These are phyloP conservation scores for Aureococcus anophagefferens DNA, from an alignment of 108 stramenopile genomes.

Conservation along the genomic window DNA sequence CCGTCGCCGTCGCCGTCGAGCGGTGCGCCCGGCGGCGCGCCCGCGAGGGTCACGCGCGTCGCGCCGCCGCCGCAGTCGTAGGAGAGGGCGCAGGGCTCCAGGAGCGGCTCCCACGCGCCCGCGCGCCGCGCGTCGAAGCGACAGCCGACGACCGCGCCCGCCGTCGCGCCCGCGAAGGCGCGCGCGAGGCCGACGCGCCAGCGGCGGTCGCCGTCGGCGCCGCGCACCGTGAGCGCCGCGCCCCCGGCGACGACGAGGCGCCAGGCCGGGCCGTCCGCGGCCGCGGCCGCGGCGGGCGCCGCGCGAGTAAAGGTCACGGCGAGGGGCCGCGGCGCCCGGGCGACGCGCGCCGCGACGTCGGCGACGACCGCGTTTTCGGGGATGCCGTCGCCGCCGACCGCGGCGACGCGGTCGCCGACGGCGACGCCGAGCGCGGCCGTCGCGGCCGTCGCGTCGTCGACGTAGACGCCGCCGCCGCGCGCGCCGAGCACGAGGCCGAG, in stretches of 20 bases:
- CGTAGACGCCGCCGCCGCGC: no score
- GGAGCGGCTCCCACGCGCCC: background rate
- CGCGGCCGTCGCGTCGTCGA: no score
- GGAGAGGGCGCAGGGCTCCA: background rate
- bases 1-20: no score
- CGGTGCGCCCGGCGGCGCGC: no score
- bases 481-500: no score
- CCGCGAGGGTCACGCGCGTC: no score
- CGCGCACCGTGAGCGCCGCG: background rate
- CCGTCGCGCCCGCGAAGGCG: background rate
- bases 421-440: no score
- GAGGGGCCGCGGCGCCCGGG: background rate
- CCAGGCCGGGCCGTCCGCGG: background rate
- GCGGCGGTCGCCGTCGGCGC: background rate
- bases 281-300: background rate
- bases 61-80: no score
- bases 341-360: background rate
- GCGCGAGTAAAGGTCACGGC: background rate
- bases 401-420: no score
- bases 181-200: background rate
- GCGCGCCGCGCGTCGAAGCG: background rate
- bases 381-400: background rate
- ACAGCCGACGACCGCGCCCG: background rate
- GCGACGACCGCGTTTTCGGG: background rate
- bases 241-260: background rate